Conservation (phyloP, 2,329 filamentous ascomycete genomes). For the Clarireedia homoeocarpa region DNA sequence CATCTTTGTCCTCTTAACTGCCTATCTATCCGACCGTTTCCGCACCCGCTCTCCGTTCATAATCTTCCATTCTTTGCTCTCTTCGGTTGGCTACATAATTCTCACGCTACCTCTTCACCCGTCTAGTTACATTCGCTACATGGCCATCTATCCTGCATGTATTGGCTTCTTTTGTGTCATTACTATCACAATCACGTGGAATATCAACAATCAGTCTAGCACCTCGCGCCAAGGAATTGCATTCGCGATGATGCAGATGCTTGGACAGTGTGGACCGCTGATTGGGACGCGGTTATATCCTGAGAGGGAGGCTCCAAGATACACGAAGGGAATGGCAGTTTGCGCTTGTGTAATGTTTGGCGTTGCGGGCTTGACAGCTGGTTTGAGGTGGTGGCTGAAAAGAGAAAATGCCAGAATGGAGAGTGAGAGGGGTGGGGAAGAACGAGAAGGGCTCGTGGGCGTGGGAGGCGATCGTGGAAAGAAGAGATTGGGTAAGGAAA, state of each 20-base stretch:
- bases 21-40: conserved; percentile 61
- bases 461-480: background rate
- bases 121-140: conserved; percentile 53
- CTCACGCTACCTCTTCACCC: conserved; percentile 54
- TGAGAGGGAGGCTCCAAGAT: conserved; percentile 39
- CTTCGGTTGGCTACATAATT: conserved; percentile 50
- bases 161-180: conserved; percentile 79
- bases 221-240: conserved; percentile 64
- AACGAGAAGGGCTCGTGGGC: background rate
- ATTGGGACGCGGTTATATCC: conserved; percentile 48
- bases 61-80: conserved; percentile 60
- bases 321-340: conserved; percentile 40
- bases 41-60: conserved; percentile 58
- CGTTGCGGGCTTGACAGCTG: conserved; percentile 35
- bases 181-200: conserved; percentile 81
- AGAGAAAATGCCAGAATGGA: conserved; percentile 20
- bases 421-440: conserved; percentile 30
- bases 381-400: conserved; percentile 32
- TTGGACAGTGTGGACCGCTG: conserved; percentile 43
- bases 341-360: conserved; percentile 43
- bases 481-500: conserved; percentile 10
- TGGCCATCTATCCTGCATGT: conserved; percentile 70
- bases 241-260: conserved; percentile 71
- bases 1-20: conserved; percentile 60
- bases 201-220: conserved; percentile 72